Evolutionary conservation across 176 grass and related monocot genomes (phyloP), one percentile per base, ranked within the genome.

Genomic region (Oryza rufipogon): DNA sequence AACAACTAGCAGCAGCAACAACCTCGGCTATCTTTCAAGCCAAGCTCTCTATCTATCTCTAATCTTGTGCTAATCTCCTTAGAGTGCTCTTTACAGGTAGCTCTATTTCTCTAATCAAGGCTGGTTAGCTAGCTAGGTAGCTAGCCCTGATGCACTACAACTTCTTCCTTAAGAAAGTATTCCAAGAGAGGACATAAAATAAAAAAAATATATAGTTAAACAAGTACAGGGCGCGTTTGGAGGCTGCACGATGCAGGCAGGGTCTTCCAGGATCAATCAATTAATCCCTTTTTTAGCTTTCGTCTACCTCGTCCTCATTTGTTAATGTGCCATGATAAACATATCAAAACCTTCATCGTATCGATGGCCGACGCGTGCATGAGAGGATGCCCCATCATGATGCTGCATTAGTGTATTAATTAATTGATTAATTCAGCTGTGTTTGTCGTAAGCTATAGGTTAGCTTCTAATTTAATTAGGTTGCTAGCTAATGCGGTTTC

Each of bases 281-380:
- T 8, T 41, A 26, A 52, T 41, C 39, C 42, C 45, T 66, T 4
- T 32, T 80, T 32, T 52, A 5, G 76, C 68, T 64, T 73, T 66
- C 58, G 20, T 65, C 12, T 85, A 85, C 64, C 84, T 86, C 68
- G 56, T 80, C 84, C 68, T 51, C 78, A 73, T 80, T 80, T 80
- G 13, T 79, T 72, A 47, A 65, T 73, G 12, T 48, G 46, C 11
- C 70, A 11, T 9, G 16, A 80, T 86, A 73, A 73, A 73, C 56
- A 73, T 51, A 80, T 41, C 41, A 12, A 12, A 11, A 11, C 12
- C 23, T 39, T 44, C 61, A 69, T n/a, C 76, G n/a, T 80, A 73
- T 80, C 58, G 65, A 17, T 20, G 28, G 14, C 54, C 28, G 84
- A 86, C 75, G 30, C 68, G 76, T 73, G 68, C 30, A 9, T 63